A percentile compares a stretch with the other conserved stretches of the same genome.
Conservation (phyloP, 257 asterid genomes). For the Solanum tarapatanum region DNA sequence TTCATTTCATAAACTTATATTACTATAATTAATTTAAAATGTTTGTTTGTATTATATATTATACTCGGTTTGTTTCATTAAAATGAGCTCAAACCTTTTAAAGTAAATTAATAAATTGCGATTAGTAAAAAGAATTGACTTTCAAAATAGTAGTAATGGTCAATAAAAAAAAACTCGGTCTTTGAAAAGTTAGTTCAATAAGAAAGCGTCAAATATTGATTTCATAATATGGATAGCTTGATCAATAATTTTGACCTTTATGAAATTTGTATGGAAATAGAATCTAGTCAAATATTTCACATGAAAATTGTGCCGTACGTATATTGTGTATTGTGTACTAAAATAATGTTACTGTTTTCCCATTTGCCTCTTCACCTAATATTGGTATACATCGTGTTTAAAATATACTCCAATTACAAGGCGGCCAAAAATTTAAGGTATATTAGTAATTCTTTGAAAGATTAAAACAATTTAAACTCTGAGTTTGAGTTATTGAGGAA, state of each 20-base stretch:
- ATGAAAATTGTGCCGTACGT: not conserved
- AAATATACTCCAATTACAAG: not conserved
- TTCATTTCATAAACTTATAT: not conserved
- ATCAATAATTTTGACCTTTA: not conserved
- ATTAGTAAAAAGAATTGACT: not conserved
- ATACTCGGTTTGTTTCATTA: not conserved
- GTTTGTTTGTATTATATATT: not conserved
- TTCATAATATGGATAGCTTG: not conserved
- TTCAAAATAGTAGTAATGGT: not conserved
- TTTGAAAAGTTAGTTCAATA: not conserved
- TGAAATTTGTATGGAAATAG: not conserved
- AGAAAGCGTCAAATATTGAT: not conserved
- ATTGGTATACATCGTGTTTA: not conserved
- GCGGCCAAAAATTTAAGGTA: not conserved
- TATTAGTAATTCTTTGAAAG: no score
- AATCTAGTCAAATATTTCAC: not conserved
- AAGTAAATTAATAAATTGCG: not conserved
- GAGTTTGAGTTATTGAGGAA: no score
- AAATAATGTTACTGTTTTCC: not conserved
- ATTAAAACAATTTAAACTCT: no score
- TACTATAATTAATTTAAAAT: not conserved
- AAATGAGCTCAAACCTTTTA: not conserved
- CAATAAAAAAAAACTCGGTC: not conserved
- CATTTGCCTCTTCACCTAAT: not conserved
- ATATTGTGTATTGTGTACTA: not conserved